Percentiles rank a stretch among this genome's conserved stretches.
Evolutionary conservation across 768 basidiomycete species (phyloP).

Genomic region (Hygrocybe punicea): DNA sequence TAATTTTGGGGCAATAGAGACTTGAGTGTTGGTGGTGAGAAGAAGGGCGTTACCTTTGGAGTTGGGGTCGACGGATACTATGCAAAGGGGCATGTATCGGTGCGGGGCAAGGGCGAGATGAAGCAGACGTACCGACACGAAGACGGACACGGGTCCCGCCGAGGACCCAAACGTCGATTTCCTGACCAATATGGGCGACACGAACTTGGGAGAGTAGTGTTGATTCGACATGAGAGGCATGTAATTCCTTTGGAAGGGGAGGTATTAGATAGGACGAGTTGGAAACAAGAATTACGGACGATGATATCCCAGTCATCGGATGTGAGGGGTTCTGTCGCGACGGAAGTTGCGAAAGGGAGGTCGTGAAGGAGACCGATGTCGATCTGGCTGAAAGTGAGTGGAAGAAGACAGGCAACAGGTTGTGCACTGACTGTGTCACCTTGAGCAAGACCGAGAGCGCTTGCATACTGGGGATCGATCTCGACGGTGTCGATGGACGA

Average conservation of each 20-base stretch:
- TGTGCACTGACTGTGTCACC: slow-evolving; percentile 65
- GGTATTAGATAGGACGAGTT: slow-evolving; percentile 1
- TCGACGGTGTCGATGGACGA: slow-evolving; percentile 76
- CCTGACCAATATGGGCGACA: slow-evolving; percentile 77
- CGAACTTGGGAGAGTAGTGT: slow-evolving; percentile 91
- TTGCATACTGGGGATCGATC: slow-evolving; percentile 91
- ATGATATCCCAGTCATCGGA: slow-evolving; percentile 99
- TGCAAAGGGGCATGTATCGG: neutral
- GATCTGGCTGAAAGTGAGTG: slow-evolving; percentile 49
- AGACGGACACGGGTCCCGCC: slow-evolving; percentile 82
- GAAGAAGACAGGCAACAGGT: neutral
- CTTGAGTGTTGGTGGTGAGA: slow-evolving; percentile 83
- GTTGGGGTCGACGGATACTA: slow-evolving; percentile 65
- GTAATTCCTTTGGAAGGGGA: slow-evolving; percentile 64
- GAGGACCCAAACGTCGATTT: slow-evolving; percentile 91
- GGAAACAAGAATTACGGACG: slow-evolving; percentile 46
- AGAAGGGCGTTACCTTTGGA: slow-evolving; percentile 56
- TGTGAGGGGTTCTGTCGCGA: slow-evolving; percentile 82
- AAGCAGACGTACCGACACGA: slow-evolving; percentile 63
- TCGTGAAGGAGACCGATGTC: slow-evolving; percentile 89
- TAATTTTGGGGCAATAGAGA: slow-evolving; percentile 83
- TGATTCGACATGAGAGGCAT: slow-evolving; percentile 90
- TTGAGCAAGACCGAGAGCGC: slow-evolving; percentile 68
- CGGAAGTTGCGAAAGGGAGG: slow-evolving; percentile 67
- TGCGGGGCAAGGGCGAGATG: neutral